phyloP scores from a whole-genome alignment of 2,329 filamentous ascomycete species.

The Amauroascus verrucosus region DNA sequence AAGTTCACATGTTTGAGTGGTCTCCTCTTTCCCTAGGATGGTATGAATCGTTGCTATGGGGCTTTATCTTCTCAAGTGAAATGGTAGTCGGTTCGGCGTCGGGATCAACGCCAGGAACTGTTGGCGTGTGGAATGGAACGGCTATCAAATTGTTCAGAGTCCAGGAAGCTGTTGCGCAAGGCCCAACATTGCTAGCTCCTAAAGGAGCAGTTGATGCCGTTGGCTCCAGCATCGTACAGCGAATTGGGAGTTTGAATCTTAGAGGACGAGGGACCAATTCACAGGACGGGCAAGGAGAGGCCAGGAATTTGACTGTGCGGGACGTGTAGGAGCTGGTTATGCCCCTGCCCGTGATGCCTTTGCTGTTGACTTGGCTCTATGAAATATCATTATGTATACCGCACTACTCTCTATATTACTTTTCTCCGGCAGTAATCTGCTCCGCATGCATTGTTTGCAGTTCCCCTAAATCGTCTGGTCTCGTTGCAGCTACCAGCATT shows the following conservation, averaged over 20 bases:
- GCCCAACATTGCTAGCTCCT: slow-evolving; percentile 72
- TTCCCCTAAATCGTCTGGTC: too few species aligned
- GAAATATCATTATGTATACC: slow-evolving; percentile 1
- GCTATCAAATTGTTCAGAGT: slow-evolving; percentile 79
- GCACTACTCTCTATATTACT: not conserved
- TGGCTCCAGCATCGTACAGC: slow-evolving; percentile 75
- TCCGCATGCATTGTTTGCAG: not conserved
- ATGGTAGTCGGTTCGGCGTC: slow-evolving; percentile 51
- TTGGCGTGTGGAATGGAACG: slow-evolving; percentile 91
- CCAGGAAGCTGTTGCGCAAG: slow-evolving; percentile 68
- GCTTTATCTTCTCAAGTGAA: slow-evolving; percentile 81
- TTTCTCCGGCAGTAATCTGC: not conserved
- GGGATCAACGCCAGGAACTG: slow-evolving; percentile 60
- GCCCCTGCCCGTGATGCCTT: not conserved
- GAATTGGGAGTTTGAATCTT: slow-evolving; percentile 73
- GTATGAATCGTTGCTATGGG: slow-evolving; percentile 93
- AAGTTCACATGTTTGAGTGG: slow-evolving; percentile 90
- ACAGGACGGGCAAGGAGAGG: slow-evolving; percentile 26
- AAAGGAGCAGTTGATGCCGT: slow-evolving; percentile 88
- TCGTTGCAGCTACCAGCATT: too few species aligned
- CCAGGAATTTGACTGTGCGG: slow-evolving; percentile 26
- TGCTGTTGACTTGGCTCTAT: not conserved
- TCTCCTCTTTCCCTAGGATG: slow-evolving; percentile 79
- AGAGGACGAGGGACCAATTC: slow-evolving; percentile 39
- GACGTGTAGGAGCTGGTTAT: slow-evolving; percentile 28